Evolutionary conservation across 2,329 filamentous ascomycete genomes (phyloP).

Genomic region (Aspergillus ochraceoroseus): DNA sequence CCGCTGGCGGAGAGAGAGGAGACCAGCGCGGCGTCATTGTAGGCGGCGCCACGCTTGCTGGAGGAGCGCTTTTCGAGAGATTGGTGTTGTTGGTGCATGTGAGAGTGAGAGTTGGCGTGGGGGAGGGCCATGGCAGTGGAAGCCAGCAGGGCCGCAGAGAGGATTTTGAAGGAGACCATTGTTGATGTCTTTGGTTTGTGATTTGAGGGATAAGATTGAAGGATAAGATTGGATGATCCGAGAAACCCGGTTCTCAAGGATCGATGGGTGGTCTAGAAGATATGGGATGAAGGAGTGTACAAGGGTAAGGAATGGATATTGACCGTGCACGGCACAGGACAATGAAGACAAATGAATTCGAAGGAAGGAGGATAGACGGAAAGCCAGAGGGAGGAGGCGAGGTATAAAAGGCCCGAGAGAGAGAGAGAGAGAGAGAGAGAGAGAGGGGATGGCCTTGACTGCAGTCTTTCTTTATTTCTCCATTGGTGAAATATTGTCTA

Average conservation of each 20-base stretch:
- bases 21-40: constrained; percentile 38
- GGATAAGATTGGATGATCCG: constrained; percentile 16
- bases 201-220: constrained; percentile 15
- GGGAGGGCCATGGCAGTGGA: constrained; percentile 34
- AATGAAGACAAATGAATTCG: constrained; percentile 9
- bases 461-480: background rate
- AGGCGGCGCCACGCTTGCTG: constrained; percentile 34
- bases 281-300: constrained; percentile 8
- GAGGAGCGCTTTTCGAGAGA: constrained; percentile 18
- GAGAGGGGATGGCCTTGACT: background rate
- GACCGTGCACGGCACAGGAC: constrained; percentile 35
- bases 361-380: constrained; percentile 11
- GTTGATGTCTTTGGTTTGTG: constrained; percentile 17
- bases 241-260: constrained; percentile 23
- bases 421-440: constrained; percentile 5
- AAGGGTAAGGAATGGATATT: constrained; percentile 25
- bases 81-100: constrained; percentile 4
- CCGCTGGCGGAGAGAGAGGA: constrained; percentile 29
- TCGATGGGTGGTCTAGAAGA: too few relatives aligned
- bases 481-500: too few relatives aligned
- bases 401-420: too few relatives aligned
- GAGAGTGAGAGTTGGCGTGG: constrained; percentile 13
- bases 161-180: constrained; percentile 40
- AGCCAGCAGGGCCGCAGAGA: constrained; percentile 35
- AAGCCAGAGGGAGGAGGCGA: constrained; percentile 6